A percentile compares a stretch with the other conserved stretches of the same genome.
Evolutionary conservation across 1,284 basidiomycete species (phyloP).

Genomic region (Leccinum griseonigrum): DNA sequence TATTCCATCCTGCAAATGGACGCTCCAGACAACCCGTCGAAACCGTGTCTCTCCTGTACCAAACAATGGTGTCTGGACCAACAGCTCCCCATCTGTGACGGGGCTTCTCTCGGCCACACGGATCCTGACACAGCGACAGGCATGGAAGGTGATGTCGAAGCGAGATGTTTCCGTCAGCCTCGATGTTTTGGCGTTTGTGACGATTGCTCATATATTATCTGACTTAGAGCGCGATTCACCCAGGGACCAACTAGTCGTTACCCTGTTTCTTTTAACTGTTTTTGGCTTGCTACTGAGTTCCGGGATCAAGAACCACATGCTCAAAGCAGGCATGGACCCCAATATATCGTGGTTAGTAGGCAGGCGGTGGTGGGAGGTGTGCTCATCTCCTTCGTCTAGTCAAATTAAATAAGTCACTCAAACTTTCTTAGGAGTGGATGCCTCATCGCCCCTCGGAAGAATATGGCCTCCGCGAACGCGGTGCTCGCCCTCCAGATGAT

Average conservation of each 20-base stretch:
- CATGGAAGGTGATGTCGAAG: constrained; percentile 95
- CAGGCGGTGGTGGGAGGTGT: constrained; percentile 78
- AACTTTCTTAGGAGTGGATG: constrained; percentile 49
- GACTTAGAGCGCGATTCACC: constrained; percentile 79
- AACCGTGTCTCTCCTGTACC: constrained; percentile 91
- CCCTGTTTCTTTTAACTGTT: constrained; percentile 83
- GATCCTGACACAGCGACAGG: constrained; percentile 92
- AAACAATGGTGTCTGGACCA: constrained; percentile 96
- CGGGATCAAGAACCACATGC: constrained; percentile 77
- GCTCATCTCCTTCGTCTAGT: constrained; percentile 24
- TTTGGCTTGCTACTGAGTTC: constrained; percentile 82
- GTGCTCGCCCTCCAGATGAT: constrained; percentile 27
- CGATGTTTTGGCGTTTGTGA: constrained; percentile 30
- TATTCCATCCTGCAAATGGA: constrained; percentile 85
- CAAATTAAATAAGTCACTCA: constrained; percentile 24
- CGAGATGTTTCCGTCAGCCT: constrained; percentile 89
- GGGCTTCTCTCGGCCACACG: constrained; percentile 81
- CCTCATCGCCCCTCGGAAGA: constrained; percentile 54
- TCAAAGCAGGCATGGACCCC: constrained; percentile 69
- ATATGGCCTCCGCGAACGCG: constrained; percentile 45
- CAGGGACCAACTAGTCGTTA: constrained; percentile 87
- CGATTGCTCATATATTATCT: constrained; percentile 20
- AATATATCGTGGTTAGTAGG: constrained; percentile 57
- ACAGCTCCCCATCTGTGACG: constrained; percentile 82
- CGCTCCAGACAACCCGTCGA: constrained; percentile 77